Evolutionary conservation across 306 rosid species (phyloP).

Genomic region (Dalbergia cochinchinensis): DNA sequence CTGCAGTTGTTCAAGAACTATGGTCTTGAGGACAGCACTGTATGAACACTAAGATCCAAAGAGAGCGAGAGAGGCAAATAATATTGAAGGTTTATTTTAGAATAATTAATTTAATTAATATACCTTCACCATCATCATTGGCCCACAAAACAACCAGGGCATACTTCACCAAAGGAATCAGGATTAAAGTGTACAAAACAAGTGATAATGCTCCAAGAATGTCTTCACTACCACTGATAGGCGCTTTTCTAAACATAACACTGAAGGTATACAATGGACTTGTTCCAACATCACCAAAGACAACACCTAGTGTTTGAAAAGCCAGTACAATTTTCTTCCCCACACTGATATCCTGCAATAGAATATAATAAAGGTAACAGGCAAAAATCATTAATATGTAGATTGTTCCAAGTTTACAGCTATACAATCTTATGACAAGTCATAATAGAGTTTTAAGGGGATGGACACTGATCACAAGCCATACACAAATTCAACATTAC

Average conservation of each 20-base stretch:
- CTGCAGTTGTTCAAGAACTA: constrained; percentile 61
- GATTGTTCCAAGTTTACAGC: constrained; percentile 28
- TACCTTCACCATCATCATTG: constrained; percentile 98
- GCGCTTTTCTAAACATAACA: constrained; percentile 95
- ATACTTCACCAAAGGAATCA: constrained; percentile 93
- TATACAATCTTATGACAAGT: constrained; percentile 4
- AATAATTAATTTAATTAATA: constrained; percentile 33
- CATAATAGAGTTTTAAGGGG: not conserved
- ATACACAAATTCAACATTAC: not conserved
- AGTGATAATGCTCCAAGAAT: constrained; percentile 94
- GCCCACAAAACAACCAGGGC: constrained; percentile 93
- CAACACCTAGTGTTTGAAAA: constrained; percentile 97
- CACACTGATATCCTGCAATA: constrained; percentile 77
- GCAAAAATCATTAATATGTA: not conserved
- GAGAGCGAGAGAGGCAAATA: not conserved
- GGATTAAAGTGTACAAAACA: constrained; percentile 88
- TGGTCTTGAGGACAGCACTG: constrained; percentile 4
- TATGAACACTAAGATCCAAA: constrained; percentile 5
- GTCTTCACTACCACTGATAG: constrained; percentile 89
- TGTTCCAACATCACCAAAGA: constrained; percentile 99
- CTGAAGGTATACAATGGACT: constrained; percentile 96
- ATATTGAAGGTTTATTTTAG: constrained; percentile 24
- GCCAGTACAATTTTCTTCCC: constrained; percentile 78
- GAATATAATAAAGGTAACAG: constrained; percentile 39
- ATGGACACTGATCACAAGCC: not conserved